Evolutionary conservation across 805 yeast species (phyloP).

Genomic region (Candida silvicultrix): DNA sequence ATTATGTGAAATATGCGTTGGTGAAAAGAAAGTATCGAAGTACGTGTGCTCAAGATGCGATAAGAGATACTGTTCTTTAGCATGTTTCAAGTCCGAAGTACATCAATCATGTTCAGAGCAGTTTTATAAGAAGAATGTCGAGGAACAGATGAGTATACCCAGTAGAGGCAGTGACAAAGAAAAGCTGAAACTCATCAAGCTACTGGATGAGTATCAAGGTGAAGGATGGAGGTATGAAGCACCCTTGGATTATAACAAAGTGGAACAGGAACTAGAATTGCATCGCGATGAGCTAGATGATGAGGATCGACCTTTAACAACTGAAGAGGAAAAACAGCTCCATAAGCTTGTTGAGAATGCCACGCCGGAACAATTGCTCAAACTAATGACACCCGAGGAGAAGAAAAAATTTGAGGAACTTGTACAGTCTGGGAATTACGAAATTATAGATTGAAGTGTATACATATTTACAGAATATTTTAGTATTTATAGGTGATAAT

Average conservation of each 20-base stretch:
- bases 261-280: background rate
- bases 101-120: slow-evolving; percentile 4
- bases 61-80: slow-evolving; percentile 5
- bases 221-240: slow-evolving; percentile 5
- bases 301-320: slow-evolving; percentile 1
- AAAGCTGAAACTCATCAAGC: slow-evolving; percentile 1
- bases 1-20: background rate
- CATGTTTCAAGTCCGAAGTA: slow-evolving; percentile 5
- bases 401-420: slow-evolving; percentile 1
- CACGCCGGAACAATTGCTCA: slow-evolving; percentile 1
- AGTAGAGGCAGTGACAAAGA: background rate
- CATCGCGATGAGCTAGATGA: slow-evolving; percentile 1
- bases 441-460: background rate
- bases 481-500: background rate
- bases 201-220: background rate
- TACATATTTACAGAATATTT: background rate
- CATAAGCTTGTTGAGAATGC: slow-evolving; percentile 3
- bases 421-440: slow-evolving; percentile 1
- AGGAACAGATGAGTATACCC: background rate
- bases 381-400: slow-evolving; percentile 2
- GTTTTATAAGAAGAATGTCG: slow-evolving; percentile 2
- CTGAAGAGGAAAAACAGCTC: slow-evolving; percentile 4
- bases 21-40: background rate
- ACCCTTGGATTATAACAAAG: background rate
- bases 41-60: slow-evolving; percentile 6